phyloP scores from a whole-genome alignment of 106 monocot genomes.

The Agapanthus africanus region DNA sequence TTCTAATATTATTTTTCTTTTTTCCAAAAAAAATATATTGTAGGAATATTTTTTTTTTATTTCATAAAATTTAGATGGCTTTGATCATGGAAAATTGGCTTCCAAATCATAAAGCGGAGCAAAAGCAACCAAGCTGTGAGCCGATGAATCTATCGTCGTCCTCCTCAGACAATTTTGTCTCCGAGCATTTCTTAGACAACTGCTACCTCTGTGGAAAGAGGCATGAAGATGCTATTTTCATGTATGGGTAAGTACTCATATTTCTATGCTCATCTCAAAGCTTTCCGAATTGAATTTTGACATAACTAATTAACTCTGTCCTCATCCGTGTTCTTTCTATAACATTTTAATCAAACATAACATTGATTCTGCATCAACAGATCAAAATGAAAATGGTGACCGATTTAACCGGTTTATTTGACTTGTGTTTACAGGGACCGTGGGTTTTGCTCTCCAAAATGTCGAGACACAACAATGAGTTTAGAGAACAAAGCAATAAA shows the following conservation, averaged over 20 bases:
- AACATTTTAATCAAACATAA: no score
- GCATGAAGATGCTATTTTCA: neutral
- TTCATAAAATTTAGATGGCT: neutral
- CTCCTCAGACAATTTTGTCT: neutral
- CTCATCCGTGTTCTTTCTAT: no score
- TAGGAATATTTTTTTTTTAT: no score
- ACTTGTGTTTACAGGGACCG: neutral
- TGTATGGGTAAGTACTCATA: neutral
- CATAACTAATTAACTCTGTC: no score
- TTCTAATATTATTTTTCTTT: neutral
- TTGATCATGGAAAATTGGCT: neutral
- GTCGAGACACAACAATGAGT: neutral
- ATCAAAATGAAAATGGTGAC: no score
- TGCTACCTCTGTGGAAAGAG: neutral
- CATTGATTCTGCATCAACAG: no score
- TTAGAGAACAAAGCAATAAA: neutral
- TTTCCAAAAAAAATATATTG: no score
- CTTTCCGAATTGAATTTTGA: no score
- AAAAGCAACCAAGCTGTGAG: neutral
- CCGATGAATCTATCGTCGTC: neutral
- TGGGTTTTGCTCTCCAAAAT: neutral
- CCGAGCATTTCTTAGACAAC: neutral
- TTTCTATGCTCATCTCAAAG: no score
- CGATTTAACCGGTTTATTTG: no score
- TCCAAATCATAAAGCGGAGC: no score